Conservation (phyloP, 106 monocot genomes). For the Allium cepa region DNA sequence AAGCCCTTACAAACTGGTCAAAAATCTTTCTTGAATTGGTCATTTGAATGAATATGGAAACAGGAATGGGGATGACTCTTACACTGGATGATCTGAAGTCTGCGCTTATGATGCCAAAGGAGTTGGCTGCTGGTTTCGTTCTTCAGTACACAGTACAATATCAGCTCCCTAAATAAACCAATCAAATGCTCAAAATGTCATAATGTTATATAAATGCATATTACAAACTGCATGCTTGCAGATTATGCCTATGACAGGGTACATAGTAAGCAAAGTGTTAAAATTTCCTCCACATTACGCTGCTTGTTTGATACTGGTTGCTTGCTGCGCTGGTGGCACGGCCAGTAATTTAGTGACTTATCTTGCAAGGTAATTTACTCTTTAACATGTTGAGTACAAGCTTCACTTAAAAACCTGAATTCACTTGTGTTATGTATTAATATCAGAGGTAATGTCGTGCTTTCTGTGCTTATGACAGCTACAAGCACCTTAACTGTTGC, state of each 20-base stretch:
- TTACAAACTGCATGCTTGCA: constrained; percentile 13
- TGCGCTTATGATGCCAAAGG: constrained; percentile 88
- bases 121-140: constrained; percentile 62
- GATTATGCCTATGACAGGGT: constrained; percentile 94
- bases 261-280: constrained; percentile 56
- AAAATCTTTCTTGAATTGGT: not conserved
- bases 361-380: constrained; percentile 50
- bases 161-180: too few relatives aligned
- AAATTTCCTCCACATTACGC: constrained; percentile 87
- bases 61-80: constrained; percentile 95
- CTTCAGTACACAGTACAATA: constrained; percentile 75
- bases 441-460: constrained; percentile 83
- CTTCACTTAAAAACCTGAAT: not conserved
- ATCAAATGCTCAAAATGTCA: too few relatives aligned
- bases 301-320: constrained; percentile 79
- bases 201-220: too few relatives aligned
- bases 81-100: constrained; percentile 68
- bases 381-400: too few relatives aligned
- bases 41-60: not conserved
- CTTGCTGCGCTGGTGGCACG: constrained; percentile 95
- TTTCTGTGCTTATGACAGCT: constrained; percentile 94
- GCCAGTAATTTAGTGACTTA: constrained; percentile 95
- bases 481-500: constrained; percentile 77
- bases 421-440: constrained; percentile 8
- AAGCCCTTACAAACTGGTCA: not conserved